Percentiles rank a stretch among this genome's conserved stretches.
Conservation (phyloP, 2,329 filamentous ascomycete species). For the Cytospora mali region DNA sequence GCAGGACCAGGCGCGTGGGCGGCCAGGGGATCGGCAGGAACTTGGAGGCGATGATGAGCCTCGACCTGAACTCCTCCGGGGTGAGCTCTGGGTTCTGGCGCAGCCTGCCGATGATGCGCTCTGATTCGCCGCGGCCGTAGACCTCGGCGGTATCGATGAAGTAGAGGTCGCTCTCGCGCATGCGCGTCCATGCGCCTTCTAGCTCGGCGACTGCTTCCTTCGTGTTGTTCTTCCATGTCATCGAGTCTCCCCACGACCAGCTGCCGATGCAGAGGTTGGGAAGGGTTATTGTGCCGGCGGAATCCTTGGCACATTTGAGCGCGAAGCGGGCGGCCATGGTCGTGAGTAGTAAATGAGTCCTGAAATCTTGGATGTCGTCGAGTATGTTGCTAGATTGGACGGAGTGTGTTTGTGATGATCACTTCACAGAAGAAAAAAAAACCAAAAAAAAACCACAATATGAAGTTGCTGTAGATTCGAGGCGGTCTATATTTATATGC, state of each 20-base stretch:
- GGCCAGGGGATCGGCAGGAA: slow-evolving; percentile 38
- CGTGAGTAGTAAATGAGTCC: background rate
- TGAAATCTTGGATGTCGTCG: too few relatives aligned
- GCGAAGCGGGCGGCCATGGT: slow-evolving; percentile 28
- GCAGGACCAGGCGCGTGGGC: slow-evolving; percentile 19
- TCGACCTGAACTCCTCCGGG: slow-evolving; percentile 38
- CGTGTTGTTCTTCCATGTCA: slow-evolving; percentile 67
- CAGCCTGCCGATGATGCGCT: slow-evolving; percentile 41
- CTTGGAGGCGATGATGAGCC: slow-evolving; percentile 46
- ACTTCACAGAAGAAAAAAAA: background rate
- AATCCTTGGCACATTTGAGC: slow-evolving; percentile 29
- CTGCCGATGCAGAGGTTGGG: slow-evolving; percentile 71
- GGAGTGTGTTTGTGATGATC: background rate
- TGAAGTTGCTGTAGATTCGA: background rate
- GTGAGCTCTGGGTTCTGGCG: slow-evolving; percentile 36
- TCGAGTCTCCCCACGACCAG: slow-evolving; percentile 78
- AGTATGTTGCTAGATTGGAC: background rate
- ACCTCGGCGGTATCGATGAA: slow-evolving; percentile 49
- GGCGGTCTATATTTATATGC: background rate
- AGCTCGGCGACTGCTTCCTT: slow-evolving; percentile 80
- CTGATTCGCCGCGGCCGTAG: slow-evolving; percentile 46
- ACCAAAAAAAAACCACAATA: too few relatives aligned
- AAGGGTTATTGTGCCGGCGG: slow-evolving; percentile 28
- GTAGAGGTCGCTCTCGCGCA: slow-evolving; percentile 41
- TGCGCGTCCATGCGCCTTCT: slow-evolving; percentile 41